Conservation (phyloP, 768 basidiomycete species). For the Udeniomyces megalosporus region DNA sequence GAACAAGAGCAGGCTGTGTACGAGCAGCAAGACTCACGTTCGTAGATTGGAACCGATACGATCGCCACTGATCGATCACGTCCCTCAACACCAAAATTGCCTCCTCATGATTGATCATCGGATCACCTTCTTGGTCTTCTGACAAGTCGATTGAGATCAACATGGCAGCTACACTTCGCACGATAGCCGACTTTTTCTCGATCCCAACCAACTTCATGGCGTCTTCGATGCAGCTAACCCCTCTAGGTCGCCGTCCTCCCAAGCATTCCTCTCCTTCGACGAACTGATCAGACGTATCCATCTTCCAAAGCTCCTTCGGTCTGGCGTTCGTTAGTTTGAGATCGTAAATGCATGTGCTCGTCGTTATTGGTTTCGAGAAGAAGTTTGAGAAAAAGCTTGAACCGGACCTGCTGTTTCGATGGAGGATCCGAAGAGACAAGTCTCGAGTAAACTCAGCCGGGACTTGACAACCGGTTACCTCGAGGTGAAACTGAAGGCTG, state of each 20-base stretch:
- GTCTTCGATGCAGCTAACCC: conserved; percentile 77
- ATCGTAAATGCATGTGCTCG: conserved; percentile 68
- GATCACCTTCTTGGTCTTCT: conserved; percentile 22
- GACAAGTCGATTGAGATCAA: conserved; percentile 44
- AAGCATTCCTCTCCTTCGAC: conserved; percentile 81
- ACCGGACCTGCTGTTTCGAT: conserved; percentile 57
- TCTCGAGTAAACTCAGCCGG: conserved; percentile 83
- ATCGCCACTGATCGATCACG: conserved; percentile 66
- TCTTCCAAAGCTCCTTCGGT: conserved; percentile 78
- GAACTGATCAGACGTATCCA: conserved; percentile 76
- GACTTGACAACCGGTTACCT: conserved; percentile 65
- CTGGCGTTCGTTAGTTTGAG: conserved; percentile 64
- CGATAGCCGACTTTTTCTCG: conserved; percentile 66
- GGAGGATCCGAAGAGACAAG: conserved; percentile 63
- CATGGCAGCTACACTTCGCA: conserved; percentile 73
- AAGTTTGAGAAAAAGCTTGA: conserved; percentile 65
- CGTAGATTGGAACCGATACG: conserved; percentile 55
- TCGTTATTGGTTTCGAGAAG: conserved; percentile 59
- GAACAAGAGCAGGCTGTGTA: not conserved
- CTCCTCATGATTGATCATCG: conserved; percentile 28
- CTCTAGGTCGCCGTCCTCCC: conserved; percentile 68
- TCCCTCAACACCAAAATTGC: conserved; percentile 41
- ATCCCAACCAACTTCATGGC: conserved; percentile 54
- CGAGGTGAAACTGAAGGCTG: conserved; percentile 59
- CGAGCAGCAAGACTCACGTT: conserved; percentile 40